Evolutionary conservation across 208 protist species (phyloP).

Genomic region (Cochliopodium minus): DNA sequence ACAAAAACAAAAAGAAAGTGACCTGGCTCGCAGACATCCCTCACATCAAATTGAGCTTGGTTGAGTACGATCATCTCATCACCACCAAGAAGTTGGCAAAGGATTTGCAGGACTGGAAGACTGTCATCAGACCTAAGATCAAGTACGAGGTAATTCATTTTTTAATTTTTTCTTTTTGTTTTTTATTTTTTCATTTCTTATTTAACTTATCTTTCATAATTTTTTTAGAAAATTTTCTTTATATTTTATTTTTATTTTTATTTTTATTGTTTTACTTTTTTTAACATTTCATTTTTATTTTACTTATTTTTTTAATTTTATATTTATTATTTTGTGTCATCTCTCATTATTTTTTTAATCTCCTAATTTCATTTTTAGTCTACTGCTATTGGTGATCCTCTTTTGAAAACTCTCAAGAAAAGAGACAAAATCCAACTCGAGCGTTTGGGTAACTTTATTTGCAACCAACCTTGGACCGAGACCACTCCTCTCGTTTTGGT

Average conservation of each 20-base stretch:
- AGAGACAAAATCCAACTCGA: constrained; percentile 85
- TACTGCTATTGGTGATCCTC: constrained; percentile 58
- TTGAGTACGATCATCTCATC: constrained; percentile 84
- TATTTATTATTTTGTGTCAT: background rate
- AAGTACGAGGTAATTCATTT: constrained; percentile 42
- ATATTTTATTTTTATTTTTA: no score
- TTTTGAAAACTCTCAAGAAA: constrained; percentile 53
- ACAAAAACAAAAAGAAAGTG: constrained; percentile 91
- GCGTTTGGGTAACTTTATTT: constrained; percentile 89
- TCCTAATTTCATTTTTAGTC: no score
- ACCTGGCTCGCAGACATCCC: constrained; percentile 73
- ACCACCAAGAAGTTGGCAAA: constrained; percentile 83
- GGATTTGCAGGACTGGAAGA: constrained; percentile 65
- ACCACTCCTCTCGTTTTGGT: background rate
- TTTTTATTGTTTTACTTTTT: no score
- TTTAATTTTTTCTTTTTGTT: no score
- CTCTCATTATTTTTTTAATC: constrained; percentile 1
- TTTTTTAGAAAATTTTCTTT: no score
- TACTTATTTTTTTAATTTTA: constrained; percentile 13
- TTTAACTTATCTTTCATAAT: no score
- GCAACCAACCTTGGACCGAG: constrained; percentile 35
- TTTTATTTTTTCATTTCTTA: no score
- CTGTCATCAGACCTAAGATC: constrained; percentile 68
- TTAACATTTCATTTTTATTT: constrained; percentile 1
- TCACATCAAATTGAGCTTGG: background rate